Percentiles rank a stretch among this genome's conserved stretches.
These are phyloP conservation scores for Ceratocystis cubensis DNA, from an alignment of 2,329 filamentous ascomycete species.

Conservation along the genomic window DNA sequence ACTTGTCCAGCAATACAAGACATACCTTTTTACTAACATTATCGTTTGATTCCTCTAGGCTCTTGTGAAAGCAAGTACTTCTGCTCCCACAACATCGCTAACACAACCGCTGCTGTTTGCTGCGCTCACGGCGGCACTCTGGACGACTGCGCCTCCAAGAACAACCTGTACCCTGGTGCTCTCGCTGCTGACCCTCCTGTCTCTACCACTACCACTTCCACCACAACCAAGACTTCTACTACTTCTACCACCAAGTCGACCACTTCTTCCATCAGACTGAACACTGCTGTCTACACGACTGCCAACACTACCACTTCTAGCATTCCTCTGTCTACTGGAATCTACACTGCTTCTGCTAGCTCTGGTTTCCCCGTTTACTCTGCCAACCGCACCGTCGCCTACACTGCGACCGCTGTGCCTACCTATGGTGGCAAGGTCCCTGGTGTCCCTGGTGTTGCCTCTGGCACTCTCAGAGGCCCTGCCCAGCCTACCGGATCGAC, in stretches of 20 bases:
- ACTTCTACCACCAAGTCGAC: conserved; percentile 25
- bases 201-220: conserved; percentile 26
- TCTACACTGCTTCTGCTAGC: conserved; percentile 8
- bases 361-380: conserved; percentile 8
- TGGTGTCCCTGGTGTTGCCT: not conserved
- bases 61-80: conserved; percentile 50
- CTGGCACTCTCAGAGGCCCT: conserved; percentile 7
- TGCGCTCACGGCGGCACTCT: conserved; percentile 46
- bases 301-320: conserved; percentile 14
- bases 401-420: conserved; percentile 11
- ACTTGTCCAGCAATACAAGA: not conserved
- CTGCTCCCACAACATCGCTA: conserved; percentile 42
- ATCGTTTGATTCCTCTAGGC: conserved; percentile 31
- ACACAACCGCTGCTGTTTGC: conserved; percentile 34
- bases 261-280: conserved; percentile 12
- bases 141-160: conserved; percentile 41
- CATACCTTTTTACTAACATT: conserved; percentile 11
- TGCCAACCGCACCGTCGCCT: conserved; percentile 16
- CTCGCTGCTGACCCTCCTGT: conserved; percentile 29
- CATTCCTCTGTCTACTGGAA: conserved; percentile 13
- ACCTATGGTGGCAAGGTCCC: not conserved
- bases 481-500: conserved; percentile 9
- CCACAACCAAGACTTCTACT: conserved; percentile 23
- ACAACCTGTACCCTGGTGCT: conserved; percentile 37
- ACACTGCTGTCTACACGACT: conserved; percentile 15